Evolutionary conservation across 164 flowering plant genomes (phyloP), one percentile per base, ranked within the genome.

Genomic region (Stephania japonica): DNA sequence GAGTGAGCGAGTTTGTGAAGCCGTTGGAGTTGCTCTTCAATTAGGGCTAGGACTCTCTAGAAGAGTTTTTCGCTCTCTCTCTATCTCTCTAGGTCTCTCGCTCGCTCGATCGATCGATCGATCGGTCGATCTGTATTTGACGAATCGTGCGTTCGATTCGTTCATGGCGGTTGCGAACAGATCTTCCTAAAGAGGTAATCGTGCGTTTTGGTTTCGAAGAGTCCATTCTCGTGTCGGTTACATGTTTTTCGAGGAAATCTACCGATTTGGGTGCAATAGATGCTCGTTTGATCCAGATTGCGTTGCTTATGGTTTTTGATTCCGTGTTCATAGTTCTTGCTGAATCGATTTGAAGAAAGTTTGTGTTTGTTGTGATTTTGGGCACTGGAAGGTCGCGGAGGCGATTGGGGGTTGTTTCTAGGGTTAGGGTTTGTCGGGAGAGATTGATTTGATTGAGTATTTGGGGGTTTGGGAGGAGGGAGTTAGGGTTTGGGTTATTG

Each of bases 131-230:
- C 32, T 3, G 32, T 27, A 1, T 27, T 27, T 3, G 32, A 27
- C 32, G 38, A 32, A 32, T 32, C 38, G 38, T 1, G 38, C 38
- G 38, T 32, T 32, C 38, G 38, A 32, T 13, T 64, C 23, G 68
- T 64, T 42, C 64, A 72, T 72, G 75, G 75, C 59, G 75, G 56
- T 72, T 65, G 43, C 26, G 42, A 26, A 72, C 43, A 1, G 38
- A 32, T 32, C 38, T 32, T 26, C 68, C 75, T 72, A 42, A 44
- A 13, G 21, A 73, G 75, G 64, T 49, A 66, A 6, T 44, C 64
- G 13, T n/a, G n/a, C n/a, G n/a, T 43, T 1, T 69, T 53, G 38
- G 38, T 24, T 59, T n/a, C 8, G 23, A 59, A 3, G 23, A 59
- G 21, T 19, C 64, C 64, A 5, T 3, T 71, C 64, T 11, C 24